phyloP scores from a whole-genome alignment of 306 rosid genomes.

The Psophocarpus tetragonolobus region DNA sequence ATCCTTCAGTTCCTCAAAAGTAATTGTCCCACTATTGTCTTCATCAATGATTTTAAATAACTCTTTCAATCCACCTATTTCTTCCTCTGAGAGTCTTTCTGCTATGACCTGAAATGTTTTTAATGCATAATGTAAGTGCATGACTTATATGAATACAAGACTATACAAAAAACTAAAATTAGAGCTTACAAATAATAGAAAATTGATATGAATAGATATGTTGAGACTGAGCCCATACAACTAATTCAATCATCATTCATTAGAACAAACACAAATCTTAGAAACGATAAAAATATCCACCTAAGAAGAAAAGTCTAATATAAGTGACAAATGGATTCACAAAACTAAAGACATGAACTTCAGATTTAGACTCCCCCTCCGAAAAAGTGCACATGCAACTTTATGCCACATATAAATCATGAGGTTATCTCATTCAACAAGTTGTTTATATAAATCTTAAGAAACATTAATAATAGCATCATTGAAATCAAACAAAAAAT shows the following conservation, averaged over 20 bases:
- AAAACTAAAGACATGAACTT: no score
- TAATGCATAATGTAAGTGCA: not conserved
- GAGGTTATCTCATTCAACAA: not conserved
- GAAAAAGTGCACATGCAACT: no score
- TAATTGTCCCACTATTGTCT: constrained; percentile 77
- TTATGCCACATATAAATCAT: not conserved
- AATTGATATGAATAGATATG: no score
- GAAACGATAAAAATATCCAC: no score
- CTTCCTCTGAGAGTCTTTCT: constrained; percentile 90
- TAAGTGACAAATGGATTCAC: no score
- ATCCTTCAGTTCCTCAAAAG: constrained; percentile 82
- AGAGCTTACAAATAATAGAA: not conserved
- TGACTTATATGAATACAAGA: not conserved
- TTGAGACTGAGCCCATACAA: no score
- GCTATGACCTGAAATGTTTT: constrained; percentile 66
- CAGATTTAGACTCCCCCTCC: no score
- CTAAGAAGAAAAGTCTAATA: no score
- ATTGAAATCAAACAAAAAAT: constrained; percentile 27
- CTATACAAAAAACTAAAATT: not conserved
- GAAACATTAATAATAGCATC: constrained; percentile 8
- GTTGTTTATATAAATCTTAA: not conserved
- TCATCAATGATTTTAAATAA: constrained; percentile 84
- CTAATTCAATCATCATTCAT: no score
- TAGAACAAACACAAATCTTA: no score
- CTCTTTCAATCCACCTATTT: constrained; percentile 89